Evolutionary conservation across 1,284 basidiomycete species (phyloP).

Genomic region (Cutaneotrichosporon cutaneum): DNA sequence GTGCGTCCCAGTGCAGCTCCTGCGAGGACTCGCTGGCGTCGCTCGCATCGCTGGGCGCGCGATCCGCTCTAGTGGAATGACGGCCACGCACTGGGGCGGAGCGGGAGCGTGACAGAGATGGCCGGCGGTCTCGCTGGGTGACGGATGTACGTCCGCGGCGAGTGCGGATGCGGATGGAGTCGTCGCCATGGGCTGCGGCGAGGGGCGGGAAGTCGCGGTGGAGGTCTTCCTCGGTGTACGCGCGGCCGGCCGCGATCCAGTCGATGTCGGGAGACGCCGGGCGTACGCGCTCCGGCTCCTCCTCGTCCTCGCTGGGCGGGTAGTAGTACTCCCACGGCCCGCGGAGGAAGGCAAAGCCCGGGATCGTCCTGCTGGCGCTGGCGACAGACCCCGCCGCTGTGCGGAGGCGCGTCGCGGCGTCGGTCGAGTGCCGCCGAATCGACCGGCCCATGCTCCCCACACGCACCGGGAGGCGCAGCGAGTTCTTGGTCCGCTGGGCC

Average conservation of each 20-base stretch:
- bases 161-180: neutral
- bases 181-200: neutral
- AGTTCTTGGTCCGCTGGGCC: neutral
- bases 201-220: neutral
- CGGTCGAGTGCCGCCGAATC: neutral
- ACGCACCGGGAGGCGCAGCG: neutral
- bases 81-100: neutral
- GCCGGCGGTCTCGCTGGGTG: neutral
- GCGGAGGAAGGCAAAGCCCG: neutral
- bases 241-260: constrained; percentile 2
- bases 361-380: neutral
- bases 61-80: neutral
- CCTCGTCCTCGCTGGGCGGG: neutral
- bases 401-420: neutral
- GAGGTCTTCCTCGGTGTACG: neutral
- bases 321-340: neutral
- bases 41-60: neutral
- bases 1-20: neutral
- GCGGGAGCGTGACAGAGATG: neutral
- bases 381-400: neutral
- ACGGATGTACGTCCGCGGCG: neutral
- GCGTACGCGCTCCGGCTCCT: neutral
- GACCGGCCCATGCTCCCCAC: neutral
- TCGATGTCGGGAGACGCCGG: neutral
- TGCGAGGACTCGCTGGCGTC: neutral